Conservation (phyloP, 345 rosid species). For the Brassica cretica region DNA sequence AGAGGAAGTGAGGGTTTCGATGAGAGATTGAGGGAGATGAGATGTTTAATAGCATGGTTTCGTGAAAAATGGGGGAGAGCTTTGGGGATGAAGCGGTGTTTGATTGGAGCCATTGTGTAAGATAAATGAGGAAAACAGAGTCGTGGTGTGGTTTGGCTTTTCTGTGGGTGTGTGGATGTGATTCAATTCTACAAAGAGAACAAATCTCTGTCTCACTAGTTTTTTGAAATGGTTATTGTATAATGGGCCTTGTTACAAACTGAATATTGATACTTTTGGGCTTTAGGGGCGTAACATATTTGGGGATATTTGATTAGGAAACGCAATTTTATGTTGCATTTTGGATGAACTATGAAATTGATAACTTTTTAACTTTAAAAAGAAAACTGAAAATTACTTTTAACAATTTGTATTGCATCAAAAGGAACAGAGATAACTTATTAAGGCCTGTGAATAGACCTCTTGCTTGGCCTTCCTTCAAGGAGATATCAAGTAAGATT, state of each 20-base stretch:
- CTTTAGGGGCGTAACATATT: neutral
- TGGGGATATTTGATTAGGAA: neutral
- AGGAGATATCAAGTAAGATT: too few species aligned
- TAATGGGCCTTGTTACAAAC: slow-evolving; percentile 22
- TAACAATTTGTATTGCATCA: too few species aligned
- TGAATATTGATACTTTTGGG: neutral
- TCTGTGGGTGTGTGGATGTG: slow-evolving; percentile 56
- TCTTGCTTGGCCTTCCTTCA: too few species aligned
- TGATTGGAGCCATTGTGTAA: slow-evolving; percentile 27
- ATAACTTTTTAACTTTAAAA: neutral
- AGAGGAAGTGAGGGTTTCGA: slow-evolving; percentile 42
- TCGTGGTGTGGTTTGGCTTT: slow-evolving; percentile 30
- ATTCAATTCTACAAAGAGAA: slow-evolving; percentile 30
- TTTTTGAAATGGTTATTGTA: neutral
- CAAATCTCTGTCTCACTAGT: slow-evolving; percentile 7
- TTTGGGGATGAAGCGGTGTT: slow-evolving; percentile 38
- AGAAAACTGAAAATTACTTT: too few species aligned
- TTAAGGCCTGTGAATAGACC: too few species aligned
- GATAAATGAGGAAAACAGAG: slow-evolving; percentile 24
- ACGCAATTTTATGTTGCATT: neutral
- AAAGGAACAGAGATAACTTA: too few species aligned
- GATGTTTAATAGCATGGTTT: slow-evolving; percentile 70
- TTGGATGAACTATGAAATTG: neutral
- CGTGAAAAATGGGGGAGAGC: slow-evolving; percentile 20
- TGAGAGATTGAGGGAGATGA: slow-evolving; percentile 55